Base-by-base conservation (phyloP, 1,139 yeast species). In the Lodderomyces parapsilosis region DNA sequence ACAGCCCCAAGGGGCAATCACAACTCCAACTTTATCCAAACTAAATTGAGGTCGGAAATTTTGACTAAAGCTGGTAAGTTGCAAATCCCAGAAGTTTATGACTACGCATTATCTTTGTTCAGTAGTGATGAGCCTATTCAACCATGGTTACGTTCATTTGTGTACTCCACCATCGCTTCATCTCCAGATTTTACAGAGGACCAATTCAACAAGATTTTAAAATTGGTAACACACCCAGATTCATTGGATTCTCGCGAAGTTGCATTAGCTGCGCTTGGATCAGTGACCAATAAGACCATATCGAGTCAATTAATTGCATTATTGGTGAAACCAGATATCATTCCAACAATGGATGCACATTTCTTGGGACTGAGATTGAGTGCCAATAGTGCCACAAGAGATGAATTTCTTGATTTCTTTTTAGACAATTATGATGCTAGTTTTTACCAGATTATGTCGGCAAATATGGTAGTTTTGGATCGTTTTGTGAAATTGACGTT, bases 341-440 rank as follows among this genome's bases (percentile, higher is more conserved):
- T 84, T 27, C 86, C 87, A n/a, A 76, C 76, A 37, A 87, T 86
- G 87, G 89, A 86, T 58, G 71, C 80, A 20, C 86, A 82, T 55
- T 82, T 76, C 56, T 63, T 83, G 46, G 76, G 81, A 1, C 63
- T 63, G 13, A 67, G 82, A 15, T 64, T 85, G 25, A 83, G 7
- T 56, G 65, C 13, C 14, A 44, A 44, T 15, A 18, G 20, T 14
- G 58, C 56, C 3, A 71, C 82, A 1, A 78, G 83, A 44, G 65
- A 65, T 42, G 53, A 55, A 23, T 74, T 81, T 52, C 82, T 89
- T 86, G 54, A 64, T 2, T 84, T 67, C 53, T 68, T 86, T 60
- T 71, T 76, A 52, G 59, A 59, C 3, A 76, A 84, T 57, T 85
- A 83, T 68, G 68, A 62, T 28, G 66, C 61, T 23, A 63, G 55